Base-by-base conservation (phyloP, 352 stramenopile genomes). In the Phytophthora boehmeriae region DNA sequence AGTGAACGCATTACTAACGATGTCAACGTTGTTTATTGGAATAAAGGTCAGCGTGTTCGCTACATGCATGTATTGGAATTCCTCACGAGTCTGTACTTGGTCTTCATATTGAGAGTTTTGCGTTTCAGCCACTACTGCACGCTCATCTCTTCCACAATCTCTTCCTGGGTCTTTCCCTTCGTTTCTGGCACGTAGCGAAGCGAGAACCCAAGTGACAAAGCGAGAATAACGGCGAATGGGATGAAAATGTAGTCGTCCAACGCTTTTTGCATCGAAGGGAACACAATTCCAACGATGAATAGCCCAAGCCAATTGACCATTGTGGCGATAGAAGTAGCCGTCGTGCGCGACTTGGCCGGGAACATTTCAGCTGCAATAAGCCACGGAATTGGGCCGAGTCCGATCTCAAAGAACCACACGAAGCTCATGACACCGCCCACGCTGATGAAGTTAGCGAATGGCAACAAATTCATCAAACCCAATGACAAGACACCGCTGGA, bases 341-440 rank as follows among this genome's bases (percentile, higher is more conserved):
- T 80, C 8, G 89, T 89, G 35, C 97, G 91, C 35, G 97, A 97
- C 67, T 96, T 97, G 9, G 88, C 74, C 43, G 95, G 87, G 71
- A 98, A 98, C 90, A 98, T 98, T 73, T 99, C 96, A 9, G 93
- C 92, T 6, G 97, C 92, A 55, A 99, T 98, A 13, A 98, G 70
- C 96, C 94, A 98, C 41, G 96, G 95, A 59, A 99, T 98, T 9
- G 96, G 95, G 2, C 96, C 96, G 1, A 87, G 58, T 1, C 78
- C 78, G 16, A 87, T 83, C 61, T 86, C 77, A 55, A 86, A 86
- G 67, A 83, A 91, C 76, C 82, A 91, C 6, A 91, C 80, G 42
- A 90, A 91, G 53, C 70, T 80, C 73, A 85, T 88, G 42, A 90
- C 78, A 35, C 80, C 82, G 5, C 80, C 78, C 50, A 91, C 71